Evolutionary conservation across 2,329 filamentous ascomycete species (phyloP).

Genomic region (Alternaria gaisen): DNA sequence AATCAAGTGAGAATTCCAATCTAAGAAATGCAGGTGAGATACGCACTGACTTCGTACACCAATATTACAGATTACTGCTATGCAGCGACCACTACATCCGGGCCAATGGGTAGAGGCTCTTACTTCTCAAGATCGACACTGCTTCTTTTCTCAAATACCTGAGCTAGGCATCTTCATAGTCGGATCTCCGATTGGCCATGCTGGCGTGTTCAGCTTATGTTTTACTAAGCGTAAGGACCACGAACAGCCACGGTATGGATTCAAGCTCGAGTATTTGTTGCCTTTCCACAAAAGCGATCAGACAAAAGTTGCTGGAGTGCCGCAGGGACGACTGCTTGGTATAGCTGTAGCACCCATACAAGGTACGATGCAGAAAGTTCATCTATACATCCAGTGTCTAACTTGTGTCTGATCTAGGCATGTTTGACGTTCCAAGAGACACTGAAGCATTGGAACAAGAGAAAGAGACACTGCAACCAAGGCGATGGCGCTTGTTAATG

Average conservation of each 20-base stretch:
- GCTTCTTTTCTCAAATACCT: constrained; percentile 71
- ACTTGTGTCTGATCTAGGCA: background rate
- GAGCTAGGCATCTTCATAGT: constrained; percentile 75
- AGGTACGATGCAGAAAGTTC: constrained; percentile 37
- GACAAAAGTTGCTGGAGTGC: constrained; percentile 11
- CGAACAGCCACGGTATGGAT: constrained; percentile 52
- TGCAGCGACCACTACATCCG: constrained; percentile 46
- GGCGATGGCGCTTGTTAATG: constrained; percentile 73
- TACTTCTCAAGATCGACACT: constrained; percentile 60
- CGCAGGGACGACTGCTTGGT: constrained; percentile 64
- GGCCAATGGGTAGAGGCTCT: constrained; percentile 1
- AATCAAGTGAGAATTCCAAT: constrained; percentile 3
- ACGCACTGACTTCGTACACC: background rate
- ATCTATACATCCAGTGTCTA: background rate
- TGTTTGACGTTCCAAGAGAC: constrained; percentile 5
- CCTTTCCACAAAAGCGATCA: constrained; percentile 50
- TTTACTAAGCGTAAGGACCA: constrained; percentile 41
- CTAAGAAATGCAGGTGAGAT: background rate
- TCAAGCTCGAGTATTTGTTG: constrained; percentile 66
- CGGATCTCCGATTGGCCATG: constrained; percentile 72
- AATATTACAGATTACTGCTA: constrained; percentile 38
- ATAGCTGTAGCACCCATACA: constrained; percentile 73
- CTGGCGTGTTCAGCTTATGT: constrained; percentile 69
- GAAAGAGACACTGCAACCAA: constrained; percentile 1
- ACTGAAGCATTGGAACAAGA: background rate